Evolutionary conservation across 2,329 filamentous ascomycete species (phyloP).

Genomic region (Aspergillus viridinutans): DNA sequence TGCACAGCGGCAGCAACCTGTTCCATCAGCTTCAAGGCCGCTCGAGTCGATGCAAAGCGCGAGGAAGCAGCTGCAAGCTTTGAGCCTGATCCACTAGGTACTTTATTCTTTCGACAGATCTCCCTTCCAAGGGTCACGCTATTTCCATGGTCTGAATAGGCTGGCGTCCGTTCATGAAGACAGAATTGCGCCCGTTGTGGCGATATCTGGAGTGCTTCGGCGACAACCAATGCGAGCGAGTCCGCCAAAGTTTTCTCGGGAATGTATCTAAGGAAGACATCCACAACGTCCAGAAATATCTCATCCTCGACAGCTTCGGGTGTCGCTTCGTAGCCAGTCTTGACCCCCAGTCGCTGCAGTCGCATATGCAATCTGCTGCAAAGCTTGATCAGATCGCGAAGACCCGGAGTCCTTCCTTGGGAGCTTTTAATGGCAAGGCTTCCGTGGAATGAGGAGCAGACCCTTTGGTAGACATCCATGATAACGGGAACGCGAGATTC

Average conservation of each 20-base stretch:
- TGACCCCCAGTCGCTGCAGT: slow-evolving; percentile 55
- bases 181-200: slow-evolving; percentile 76
- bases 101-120: slow-evolving; percentile 55
- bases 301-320: slow-evolving; percentile 69
- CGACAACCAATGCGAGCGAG: slow-evolving; percentile 60
- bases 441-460: slow-evolving; percentile 37
- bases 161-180: slow-evolving; percentile 67
- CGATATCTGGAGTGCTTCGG: slow-evolving; percentile 81
- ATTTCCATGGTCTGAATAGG: slow-evolving; percentile 58
- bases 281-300: slow-evolving; percentile 89
- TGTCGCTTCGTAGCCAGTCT: slow-evolving; percentile 64
- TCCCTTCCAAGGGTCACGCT: slow-evolving; percentile 64
- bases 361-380: slow-evolving; percentile 70
- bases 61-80: slow-evolving; percentile 31
- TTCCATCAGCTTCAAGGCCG: slow-evolving; percentile 80
- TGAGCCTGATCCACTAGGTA: slow-evolving; percentile 43
- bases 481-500: slow-evolving; percentile 52
- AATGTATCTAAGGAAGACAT: slow-evolving; percentile 83
- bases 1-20: slow-evolving; percentile 80
- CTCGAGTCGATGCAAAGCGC: slow-evolving; percentile 80
- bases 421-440: slow-evolving; percentile 36
- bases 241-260: slow-evolving; percentile 59
- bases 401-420: slow-evolving; percentile 56
- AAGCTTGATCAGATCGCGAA: slow-evolving; percentile 87
- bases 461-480: slow-evolving; percentile 52